phyloP scores from a whole-genome alignment of 2,329 filamentous ascomycete species.

The Emmonsiellopsis sp. region DNA sequence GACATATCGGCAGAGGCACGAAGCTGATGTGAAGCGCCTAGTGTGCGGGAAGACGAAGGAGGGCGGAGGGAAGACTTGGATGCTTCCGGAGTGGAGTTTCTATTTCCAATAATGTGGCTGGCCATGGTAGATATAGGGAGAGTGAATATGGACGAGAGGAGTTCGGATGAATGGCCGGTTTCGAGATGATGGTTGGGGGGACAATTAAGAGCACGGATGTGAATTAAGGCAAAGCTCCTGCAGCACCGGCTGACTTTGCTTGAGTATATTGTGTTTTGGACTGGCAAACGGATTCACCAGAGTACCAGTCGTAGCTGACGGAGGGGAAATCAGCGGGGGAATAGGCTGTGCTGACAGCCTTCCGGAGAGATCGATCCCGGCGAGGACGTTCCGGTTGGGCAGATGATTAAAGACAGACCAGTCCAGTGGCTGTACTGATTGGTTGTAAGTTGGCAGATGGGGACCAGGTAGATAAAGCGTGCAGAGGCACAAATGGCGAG shows the following conservation, averaged over 20 bases:
- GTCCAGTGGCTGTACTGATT: conserved; percentile 38
- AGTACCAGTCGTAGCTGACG: conserved; percentile 1
- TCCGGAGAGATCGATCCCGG: neutral
- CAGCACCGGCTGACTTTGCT: conserved; percentile 65
- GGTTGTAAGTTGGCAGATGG: conserved; percentile 13
- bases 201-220: conserved; percentile 24
- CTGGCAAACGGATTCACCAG: conserved; percentile 10
- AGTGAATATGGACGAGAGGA: neutral
- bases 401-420: conserved; percentile 32
- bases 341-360: neutral
- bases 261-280: conserved; percentile 11
- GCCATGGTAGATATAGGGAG: conserved; percentile 37
- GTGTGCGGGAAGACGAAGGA: conserved; percentile 70
- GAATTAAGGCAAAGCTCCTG: conserved; percentile 52
- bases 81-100: conserved; percentile 94
- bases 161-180: neutral
- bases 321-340: neutral
- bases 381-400: conserved; percentile 15
- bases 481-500: conserved; percentile 9
- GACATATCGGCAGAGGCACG: conserved; percentile 96
- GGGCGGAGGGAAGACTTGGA: conserved; percentile 73
- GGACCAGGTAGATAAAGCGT: conserved; percentile 12
- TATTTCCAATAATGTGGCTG: conserved; percentile 65
- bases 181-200: conserved; percentile 1
- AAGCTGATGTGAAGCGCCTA: conserved; percentile 74